A percentile compares a stretch with the other conserved stretches of the same genome.
Evolutionary conservation across 805 yeast genomes (phyloP).

Genomic region (Teunomyces stri): DNA sequence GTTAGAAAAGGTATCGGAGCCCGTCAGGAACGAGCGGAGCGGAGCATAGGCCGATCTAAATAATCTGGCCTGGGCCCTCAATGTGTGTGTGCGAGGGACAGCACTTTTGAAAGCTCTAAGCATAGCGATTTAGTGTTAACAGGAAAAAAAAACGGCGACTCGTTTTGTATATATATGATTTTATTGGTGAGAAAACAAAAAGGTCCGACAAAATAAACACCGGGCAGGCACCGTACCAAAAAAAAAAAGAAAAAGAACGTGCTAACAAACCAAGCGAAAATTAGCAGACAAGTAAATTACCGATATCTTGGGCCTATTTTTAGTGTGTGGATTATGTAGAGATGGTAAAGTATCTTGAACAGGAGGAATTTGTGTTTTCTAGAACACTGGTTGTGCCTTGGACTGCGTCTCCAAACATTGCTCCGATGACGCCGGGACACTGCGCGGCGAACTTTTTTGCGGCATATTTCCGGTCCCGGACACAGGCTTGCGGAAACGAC

Average conservation of each 20-base stretch:
- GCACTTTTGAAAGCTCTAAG: conserved; percentile 43
- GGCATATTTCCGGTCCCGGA: neutral
- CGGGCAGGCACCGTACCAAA: neutral
- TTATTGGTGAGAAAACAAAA: neutral
- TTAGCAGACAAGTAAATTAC: too few species aligned
- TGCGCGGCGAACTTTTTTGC: neutral
- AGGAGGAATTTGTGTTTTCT: too few species aligned
- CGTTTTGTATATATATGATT: neutral
- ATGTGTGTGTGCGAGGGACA: conserved; percentile 32
- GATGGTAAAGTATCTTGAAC: too few species aligned
- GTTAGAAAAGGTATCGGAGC: conserved; percentile 73
- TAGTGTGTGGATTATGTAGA: too few species aligned
- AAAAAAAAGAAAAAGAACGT: too few species aligned
- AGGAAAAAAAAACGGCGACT: neutral
- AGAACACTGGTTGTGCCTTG: too few species aligned
- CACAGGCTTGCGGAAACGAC: neutral
- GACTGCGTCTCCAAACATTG: neutral
- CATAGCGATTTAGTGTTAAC: conserved; percentile 20
- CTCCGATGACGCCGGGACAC: neutral
- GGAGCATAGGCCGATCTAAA: conserved; percentile 4
- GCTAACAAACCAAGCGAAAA: too few species aligned
- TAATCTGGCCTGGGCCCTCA: conserved; percentile 21
- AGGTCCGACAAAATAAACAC: neutral
- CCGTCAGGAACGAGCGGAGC: conserved; percentile 29
- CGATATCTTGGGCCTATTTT: too few species aligned